Base-by-base conservation (phyloP, 202 grass and related monocot species). In the Musa balbisiana region DNA sequence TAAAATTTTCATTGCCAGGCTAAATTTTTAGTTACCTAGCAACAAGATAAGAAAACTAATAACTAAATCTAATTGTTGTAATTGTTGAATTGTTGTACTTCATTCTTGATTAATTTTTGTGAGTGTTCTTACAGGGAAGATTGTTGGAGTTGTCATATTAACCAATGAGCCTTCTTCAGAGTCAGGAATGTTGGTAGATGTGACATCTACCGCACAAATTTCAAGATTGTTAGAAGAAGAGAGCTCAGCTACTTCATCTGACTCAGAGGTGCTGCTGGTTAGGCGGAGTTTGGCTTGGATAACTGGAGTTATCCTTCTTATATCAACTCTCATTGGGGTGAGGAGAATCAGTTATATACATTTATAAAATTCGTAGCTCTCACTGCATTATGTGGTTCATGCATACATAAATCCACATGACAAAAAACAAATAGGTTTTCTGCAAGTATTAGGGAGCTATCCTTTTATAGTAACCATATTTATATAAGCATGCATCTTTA, bases 281-380 rank as follows among this genome's bases (percentile, higher is more conserved):
- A 91, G 88, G 64, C 83, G 70, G 62, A 98, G 76, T 83, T 85
- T 98, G 77, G 91, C 94, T 56, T 98, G 91, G 91, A 98, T 89
- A 85, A 98, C 91, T 52, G 91, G 88, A 69, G 76, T 98, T 80
- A 98, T 98, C 78, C 81, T 98, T 78, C 81, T 98, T 58, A 77
- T 98, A 62, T 94, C 91, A 49, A 94, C 91, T 80, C 69, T 98
- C 83, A 87, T 98, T 12, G 94, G 94, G 91, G 94, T 98, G 72
- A 93, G 90, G 72, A 76, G 52, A 74, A 49, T 21, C 24, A 23
- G 54, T 62, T 69, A 73, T 62, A 13, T 55, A 52, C 12, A 17
- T 43, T 26, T 23, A 67, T 15, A 49, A 67, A 27, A 67, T 17
- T 33, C 6, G 17, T 67, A 33, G 25, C 15, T 67, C 65, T 17